Conservation (phyloP, 139 green algal species). For the Chlamydomonas schloesseri region DNA sequence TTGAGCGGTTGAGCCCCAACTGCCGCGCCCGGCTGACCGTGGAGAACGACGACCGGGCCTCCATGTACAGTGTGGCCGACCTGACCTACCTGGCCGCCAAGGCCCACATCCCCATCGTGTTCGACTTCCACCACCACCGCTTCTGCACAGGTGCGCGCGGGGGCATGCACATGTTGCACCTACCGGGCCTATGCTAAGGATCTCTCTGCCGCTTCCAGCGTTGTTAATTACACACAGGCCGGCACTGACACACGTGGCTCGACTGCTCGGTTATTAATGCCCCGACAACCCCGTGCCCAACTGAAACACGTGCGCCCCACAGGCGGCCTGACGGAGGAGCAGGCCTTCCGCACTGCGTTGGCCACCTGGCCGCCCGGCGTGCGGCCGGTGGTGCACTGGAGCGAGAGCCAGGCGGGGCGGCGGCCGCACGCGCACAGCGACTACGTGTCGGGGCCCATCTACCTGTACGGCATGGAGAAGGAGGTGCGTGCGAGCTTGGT, state of each 20-base stretch:
- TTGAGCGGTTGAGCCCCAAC: constrained; percentile 56
- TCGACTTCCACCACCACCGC: constrained; percentile 83
- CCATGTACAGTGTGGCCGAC: constrained; percentile 65
- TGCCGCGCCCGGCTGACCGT: constrained; percentile 73
- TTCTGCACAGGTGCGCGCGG: constrained; percentile 40
- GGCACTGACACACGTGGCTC: too few species aligned
- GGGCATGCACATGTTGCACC: background rate
- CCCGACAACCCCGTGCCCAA: too few species aligned
- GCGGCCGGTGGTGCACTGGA: constrained; percentile 77
- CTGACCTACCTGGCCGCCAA: constrained; percentile 59
- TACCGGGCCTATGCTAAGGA: background rate
- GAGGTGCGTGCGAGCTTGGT: constrained; percentile 10
- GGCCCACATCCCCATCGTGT: constrained; percentile 71
- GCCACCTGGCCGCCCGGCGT: constrained; percentile 72
- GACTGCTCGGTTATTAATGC: background rate
- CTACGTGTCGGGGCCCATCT: constrained; percentile 74
- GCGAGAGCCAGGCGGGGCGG: constrained; percentile 70
- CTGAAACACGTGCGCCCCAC: background rate
- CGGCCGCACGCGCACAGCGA: constrained; percentile 71
- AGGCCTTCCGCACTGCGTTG: constrained; percentile 65
- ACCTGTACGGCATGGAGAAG: constrained; percentile 63
- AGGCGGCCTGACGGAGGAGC: constrained; percentile 60
- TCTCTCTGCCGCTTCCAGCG: background rate
- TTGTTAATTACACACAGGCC: too few species aligned
- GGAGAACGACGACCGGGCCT: constrained; percentile 78